Evolutionary conservation across 1,284 basidiomycete species (phyloP), one percentile per base, ranked within the genome.

Genomic region (Ustilago crameri): DNA sequence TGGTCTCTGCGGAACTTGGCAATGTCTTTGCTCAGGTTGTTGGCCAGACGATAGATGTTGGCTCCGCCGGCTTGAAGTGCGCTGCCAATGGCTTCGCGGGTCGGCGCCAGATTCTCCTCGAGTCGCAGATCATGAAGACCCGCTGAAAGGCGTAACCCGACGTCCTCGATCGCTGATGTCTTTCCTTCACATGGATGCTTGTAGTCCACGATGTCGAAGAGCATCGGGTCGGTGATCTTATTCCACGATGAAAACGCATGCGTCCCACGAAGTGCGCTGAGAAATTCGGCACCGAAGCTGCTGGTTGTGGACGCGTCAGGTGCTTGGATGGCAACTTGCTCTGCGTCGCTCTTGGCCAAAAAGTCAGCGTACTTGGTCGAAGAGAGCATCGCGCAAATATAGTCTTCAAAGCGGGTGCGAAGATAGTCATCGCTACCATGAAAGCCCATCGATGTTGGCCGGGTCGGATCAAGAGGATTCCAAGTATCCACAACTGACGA

Each of bases 381-480:
- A 0, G 81, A 69, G 10, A 83, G 73, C 48, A 82, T 51, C 5
- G 78, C 69, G 40, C 73, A 80, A 24, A 83, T 75, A 63, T 83
- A 83, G 55, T 77, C 77, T 50, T 80, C 78, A 52, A 80, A 80
- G 44, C 75, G 75, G 30, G 59, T 66, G 23, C 81, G 70, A 9
- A 83, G 56, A 35, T 78, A 80, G 56, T 83, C 81, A 38, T 83
- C 81, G 48, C 79, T 81, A 40, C 81, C 81, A 17, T 73, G 65
- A 61, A 74, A 83, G 41, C 77, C 76, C 80, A 83, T 82, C 47
- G 72, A 67, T 5, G 67, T 70, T 0, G 81, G 81, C 15, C 81
- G 74, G 9, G 70, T 70, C 10, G 81, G 81, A 46, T 82, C 79
- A 10, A 53, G 61, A 5, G 76, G 67, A 26, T 82, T 82, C 79